Evolutionary conservation across 2,329 filamentous ascomycete genomes (phyloP).

Genomic region (Penicillium aurantiogriseum): DNA sequence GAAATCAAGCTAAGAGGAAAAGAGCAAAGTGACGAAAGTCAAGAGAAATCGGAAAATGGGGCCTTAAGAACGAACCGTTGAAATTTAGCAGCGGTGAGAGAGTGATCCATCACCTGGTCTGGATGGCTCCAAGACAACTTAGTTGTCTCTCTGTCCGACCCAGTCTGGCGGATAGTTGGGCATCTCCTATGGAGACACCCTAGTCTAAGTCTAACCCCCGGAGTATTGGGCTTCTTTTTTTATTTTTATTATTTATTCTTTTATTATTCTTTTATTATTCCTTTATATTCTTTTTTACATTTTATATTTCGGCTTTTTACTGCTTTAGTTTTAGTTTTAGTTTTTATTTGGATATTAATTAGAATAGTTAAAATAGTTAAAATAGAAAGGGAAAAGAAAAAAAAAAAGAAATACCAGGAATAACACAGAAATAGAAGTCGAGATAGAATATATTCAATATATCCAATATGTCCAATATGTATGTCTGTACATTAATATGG

Average conservation of each 20-base stretch:
- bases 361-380: neutral
- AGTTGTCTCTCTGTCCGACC: slow-evolving; percentile 25
- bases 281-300: neutral
- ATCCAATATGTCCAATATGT: neutral
- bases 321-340: neutral
- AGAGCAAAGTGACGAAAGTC: slow-evolving; percentile 9
- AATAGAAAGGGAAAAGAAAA: neutral
- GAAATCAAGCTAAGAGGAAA: slow-evolving; percentile 4
- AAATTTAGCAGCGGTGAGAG: slow-evolving; percentile 24
- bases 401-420: neutral
- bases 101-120: slow-evolving; percentile 24
- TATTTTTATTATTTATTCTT: neutral
- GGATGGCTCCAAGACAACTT: slow-evolving; percentile 19
- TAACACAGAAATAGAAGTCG: neutral
- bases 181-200: slow-evolving; percentile 13
- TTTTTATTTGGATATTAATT: neutral
- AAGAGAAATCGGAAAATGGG: slow-evolving; percentile 13
- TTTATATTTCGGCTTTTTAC: neutral
- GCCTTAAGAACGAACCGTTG: slow-evolving; percentile 17
- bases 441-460: neutral
- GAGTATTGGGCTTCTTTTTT: slow-evolving; percentile 10
- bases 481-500: neutral
- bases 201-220: slow-evolving; percentile 10
- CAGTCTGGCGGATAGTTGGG: slow-evolving; percentile 25
- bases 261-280: neutral